A percentile compares a stretch with the other conserved stretches of the same genome.
phyloP scores from a whole-genome alignment of 768 basidiomycete species.

The Austroboletus eburneus region DNA sequence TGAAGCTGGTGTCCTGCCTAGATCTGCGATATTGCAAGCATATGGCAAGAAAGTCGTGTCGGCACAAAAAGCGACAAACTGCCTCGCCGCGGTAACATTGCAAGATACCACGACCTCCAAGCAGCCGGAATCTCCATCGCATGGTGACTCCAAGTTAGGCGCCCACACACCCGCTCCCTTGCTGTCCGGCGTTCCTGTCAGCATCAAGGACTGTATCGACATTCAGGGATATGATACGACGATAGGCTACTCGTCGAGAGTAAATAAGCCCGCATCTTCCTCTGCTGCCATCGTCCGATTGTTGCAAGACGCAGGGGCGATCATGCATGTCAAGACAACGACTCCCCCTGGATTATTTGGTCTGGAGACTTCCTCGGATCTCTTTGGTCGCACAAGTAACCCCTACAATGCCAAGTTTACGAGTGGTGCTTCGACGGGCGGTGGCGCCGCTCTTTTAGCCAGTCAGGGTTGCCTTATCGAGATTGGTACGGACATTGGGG shows the following conservation, averaged over 20 bases:
- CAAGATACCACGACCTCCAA: slow-evolving; percentile 22
- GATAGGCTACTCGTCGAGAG: slow-evolving; percentile 38
- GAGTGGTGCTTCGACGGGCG: slow-evolving; percentile 49
- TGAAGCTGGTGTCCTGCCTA: slow-evolving; percentile 23
- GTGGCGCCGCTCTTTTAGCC: slow-evolving; percentile 48
- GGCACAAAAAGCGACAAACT: slow-evolving; percentile 45
- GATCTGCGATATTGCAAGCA: slow-evolving; percentile 32
- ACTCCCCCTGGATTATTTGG: slow-evolving; percentile 40
- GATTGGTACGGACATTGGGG: slow-evolving; percentile 47
- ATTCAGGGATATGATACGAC: slow-evolving; percentile 46
- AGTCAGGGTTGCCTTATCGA: slow-evolving; percentile 42
- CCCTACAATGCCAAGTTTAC: slow-evolving; percentile 41
- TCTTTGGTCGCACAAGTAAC: slow-evolving; percentile 46
- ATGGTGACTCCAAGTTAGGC: slow-evolving; percentile 1
- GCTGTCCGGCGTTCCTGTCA: slow-evolving; percentile 46
- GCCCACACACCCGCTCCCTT: slow-evolving; percentile 10
- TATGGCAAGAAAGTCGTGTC: slow-evolving; percentile 39
- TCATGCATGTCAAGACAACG: slow-evolving; percentile 40
- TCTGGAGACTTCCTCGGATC: slow-evolving; percentile 39
- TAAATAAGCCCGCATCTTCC: slow-evolving; percentile 31
- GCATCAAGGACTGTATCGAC: slow-evolving; percentile 46
- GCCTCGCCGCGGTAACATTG: slow-evolving; percentile 44
- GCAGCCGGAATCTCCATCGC: slow-evolving; percentile 7
- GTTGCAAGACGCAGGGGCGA: slow-evolving; percentile 39
- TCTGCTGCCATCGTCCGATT: slow-evolving; percentile 39